Conservation (phyloP, 805 yeast species). For the Kluyveromyces aestuarii region DNA sequence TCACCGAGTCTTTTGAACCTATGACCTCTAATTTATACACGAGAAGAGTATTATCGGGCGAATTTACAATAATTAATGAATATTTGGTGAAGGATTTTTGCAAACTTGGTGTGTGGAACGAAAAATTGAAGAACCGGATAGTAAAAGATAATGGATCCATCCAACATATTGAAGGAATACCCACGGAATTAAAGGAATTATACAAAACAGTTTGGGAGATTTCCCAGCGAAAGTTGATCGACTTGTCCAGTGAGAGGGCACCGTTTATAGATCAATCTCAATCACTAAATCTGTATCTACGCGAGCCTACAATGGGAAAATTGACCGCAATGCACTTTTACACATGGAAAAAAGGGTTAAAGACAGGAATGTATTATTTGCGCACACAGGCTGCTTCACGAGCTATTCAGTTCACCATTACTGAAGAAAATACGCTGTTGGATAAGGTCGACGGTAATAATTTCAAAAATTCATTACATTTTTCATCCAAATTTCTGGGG, state of each 20-base stretch:
- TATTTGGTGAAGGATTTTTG: slow-evolving; percentile 73
- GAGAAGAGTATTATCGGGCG: slow-evolving; percentile 86
- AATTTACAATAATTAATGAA: slow-evolving; percentile 82
- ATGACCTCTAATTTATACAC: slow-evolving; percentile 84
- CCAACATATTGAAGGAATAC: slow-evolving; percentile 62
- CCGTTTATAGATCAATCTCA: slow-evolving; percentile 89
- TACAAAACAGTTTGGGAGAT: slow-evolving; percentile 96
- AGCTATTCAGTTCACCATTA: slow-evolving; percentile 85
- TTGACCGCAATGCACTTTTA: slow-evolving; percentile 94
- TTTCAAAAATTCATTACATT: slow-evolving; percentile 25
- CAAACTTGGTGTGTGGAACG: slow-evolving; percentile 73
- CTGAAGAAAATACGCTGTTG: slow-evolving; percentile 42
- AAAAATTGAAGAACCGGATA: slow-evolving; percentile 64
- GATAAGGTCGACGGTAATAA: slow-evolving; percentile 32
- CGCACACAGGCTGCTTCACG: slow-evolving; percentile 96
- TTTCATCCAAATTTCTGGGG: slow-evolving; percentile 9
- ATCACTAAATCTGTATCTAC: slow-evolving; percentile 77
- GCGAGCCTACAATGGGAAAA: slow-evolving; percentile 88
- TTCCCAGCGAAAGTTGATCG: slow-evolving; percentile 72
- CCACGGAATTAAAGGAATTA: slow-evolving; percentile 59
- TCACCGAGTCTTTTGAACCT: slow-evolving; percentile 92
- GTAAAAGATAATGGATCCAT: slow-evolving; percentile 75
- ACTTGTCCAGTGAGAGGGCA: slow-evolving; percentile 75
- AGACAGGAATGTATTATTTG: slow-evolving; percentile 94
- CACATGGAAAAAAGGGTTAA: slow-evolving; percentile 94